phyloP scores from a whole-genome alignment of 108 stramenopile species.

The Cyclotella atomus region DNA sequence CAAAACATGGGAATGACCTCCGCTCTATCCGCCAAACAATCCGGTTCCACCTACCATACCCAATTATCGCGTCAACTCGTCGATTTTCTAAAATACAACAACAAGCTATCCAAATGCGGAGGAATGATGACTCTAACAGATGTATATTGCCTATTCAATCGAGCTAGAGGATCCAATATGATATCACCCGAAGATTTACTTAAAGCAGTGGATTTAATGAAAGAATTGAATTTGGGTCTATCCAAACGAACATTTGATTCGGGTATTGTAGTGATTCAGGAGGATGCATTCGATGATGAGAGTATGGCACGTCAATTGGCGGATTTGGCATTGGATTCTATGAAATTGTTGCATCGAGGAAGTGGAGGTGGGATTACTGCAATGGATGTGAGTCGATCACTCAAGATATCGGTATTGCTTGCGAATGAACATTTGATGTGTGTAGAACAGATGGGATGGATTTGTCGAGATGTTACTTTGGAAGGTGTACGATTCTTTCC shows the following conservation, averaged over 20 bases:
- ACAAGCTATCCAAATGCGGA: conserved; percentile 52
- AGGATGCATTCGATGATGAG: conserved; percentile 62
- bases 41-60: conserved; percentile 82
- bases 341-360: not conserved
- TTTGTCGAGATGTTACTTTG: conserved; percentile 87
- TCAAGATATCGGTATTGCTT: conserved; percentile 77
- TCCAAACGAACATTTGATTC: conserved; percentile 78
- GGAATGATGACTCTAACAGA: conserved; percentile 87
- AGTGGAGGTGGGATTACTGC: conserved; percentile 53
- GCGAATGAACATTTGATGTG: conserved; percentile 84
- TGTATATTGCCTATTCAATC: conserved; percentile 90
- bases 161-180: conserved; percentile 95
- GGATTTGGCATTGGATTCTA: conserved; percentile 47
- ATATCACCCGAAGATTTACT: conserved; percentile 96
- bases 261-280: conserved; percentile 90
- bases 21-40: conserved; percentile 82
- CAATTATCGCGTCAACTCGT: conserved; percentile 94
- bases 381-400: conserved; percentile 60
- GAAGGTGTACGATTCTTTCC: conserved; percentile 85
- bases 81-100: conserved; percentile 81
- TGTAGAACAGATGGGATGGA: conserved; percentile 76
- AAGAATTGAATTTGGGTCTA: conserved; percentile 77
- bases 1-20: conserved; percentile 95
- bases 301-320: conserved; percentile 60
- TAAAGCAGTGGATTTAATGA: conserved; percentile 72